Percentiles rank a stretch among this genome's conserved stretches.
Evolutionary conservation across 2,329 filamentous ascomycete genomes (phyloP).

Genomic region (Exophiala calicioides): DNA sequence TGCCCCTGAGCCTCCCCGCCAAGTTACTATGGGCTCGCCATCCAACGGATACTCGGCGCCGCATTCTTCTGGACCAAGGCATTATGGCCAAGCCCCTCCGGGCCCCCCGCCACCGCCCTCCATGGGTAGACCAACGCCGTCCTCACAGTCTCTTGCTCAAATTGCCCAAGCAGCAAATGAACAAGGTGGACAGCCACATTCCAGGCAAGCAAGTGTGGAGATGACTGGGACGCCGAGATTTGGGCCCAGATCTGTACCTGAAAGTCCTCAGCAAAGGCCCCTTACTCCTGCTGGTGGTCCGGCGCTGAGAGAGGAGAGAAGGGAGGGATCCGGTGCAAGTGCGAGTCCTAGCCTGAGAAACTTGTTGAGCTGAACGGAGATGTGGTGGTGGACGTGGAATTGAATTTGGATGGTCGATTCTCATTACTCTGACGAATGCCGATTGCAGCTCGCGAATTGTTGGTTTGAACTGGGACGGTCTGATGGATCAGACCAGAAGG

Average conservation of each 20-base stretch:
- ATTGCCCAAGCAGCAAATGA: conserved; percentile 25
- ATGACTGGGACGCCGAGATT: conserved; percentile 22
- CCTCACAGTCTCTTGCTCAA: conserved; percentile 23
- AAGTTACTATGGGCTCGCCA: conserved; percentile 17
- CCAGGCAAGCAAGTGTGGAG: conserved; percentile 22
- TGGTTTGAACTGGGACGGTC: too few relatives aligned
- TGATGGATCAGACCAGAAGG: too few relatives aligned
- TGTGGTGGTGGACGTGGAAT: too few relatives aligned
- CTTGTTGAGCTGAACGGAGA: conserved; percentile 70
- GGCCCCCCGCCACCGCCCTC: conserved; percentile 15
- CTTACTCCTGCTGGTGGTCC: conserved; percentile 24
- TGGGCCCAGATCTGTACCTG: conserved; percentile 14
- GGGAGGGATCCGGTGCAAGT: conserved; percentile 63
- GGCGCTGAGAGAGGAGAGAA: conserved; percentile 29
- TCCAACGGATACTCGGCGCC: conserved; percentile 23
- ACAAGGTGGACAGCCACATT: conserved; percentile 17
- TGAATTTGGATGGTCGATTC: too few relatives aligned
- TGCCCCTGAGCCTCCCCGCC: conserved; percentile 20
- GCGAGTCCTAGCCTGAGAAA: conserved; percentile 76
- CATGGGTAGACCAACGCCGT: conserved; percentile 19
- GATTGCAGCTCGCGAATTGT: too few relatives aligned
- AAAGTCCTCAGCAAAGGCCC: conserved; percentile 23
- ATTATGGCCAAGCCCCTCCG: conserved; percentile 14
- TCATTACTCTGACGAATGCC: too few relatives aligned
- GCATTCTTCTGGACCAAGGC: conserved; percentile 12